Conservation (phyloP, 306 rosid genomes). For the Argentina anserina region DNA sequence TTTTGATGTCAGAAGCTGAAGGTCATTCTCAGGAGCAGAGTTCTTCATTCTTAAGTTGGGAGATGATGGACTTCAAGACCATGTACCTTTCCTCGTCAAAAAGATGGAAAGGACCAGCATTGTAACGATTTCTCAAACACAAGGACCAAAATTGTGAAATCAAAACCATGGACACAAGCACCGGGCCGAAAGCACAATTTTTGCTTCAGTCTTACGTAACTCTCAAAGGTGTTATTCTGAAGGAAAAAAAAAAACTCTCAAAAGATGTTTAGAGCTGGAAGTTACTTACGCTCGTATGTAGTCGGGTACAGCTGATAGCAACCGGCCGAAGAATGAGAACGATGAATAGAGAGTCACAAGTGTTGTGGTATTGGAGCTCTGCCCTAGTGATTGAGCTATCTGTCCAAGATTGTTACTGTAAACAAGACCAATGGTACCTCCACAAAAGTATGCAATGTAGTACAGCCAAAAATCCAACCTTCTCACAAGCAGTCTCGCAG, state of each 20-base stretch:
- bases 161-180: background rate
- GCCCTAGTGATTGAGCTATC: conserved; percentile 83
- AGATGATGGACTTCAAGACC: background rate
- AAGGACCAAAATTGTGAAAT: background rate
- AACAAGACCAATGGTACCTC: conserved; percentile 94
- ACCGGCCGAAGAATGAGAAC: conserved; percentile 92
- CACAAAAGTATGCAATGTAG: conserved; percentile 77
- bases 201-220: background rate
- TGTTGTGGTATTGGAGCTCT: conserved; percentile 44
- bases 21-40: background rate
- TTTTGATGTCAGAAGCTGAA: background rate
- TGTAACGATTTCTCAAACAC: background rate
- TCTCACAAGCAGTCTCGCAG: conserved; percentile 44
- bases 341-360: conserved; percentile 82
- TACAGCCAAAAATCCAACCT: conserved; percentile 90
- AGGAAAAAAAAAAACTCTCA: no score
- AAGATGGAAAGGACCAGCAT: background rate
- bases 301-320: conserved; percentile 93
- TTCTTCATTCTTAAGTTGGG: no score
- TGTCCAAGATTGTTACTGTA: conserved; percentile 96
- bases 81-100: background rate
- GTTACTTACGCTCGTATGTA: conserved; percentile 63
- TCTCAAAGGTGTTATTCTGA: no score
- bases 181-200: background rate
- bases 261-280: background rate